Base-by-base conservation (phyloP, 2,329 filamentous ascomycete genomes). In the Penicillium nordicum region DNA sequence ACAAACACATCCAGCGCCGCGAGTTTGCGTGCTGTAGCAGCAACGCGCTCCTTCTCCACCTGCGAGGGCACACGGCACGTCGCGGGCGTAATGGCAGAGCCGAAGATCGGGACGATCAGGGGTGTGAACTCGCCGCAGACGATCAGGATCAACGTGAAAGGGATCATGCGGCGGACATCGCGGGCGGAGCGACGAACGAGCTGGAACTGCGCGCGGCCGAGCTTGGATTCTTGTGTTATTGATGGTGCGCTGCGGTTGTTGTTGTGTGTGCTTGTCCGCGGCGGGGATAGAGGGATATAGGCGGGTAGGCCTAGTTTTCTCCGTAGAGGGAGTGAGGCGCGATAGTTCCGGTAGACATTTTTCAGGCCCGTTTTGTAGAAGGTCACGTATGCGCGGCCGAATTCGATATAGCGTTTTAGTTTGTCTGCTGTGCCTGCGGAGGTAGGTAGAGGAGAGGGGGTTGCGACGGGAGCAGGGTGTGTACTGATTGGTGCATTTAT, bases 291-390 rank as follows among this genome's bases (percentile, higher is more conserved):
- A 11, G 70, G 71, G 70, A 79, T 34, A 59, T 75, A 69, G 47
- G 51, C 57, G 21, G 67, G 57, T 44, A 75, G 42, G 47, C 70
- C 62, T 44, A 72, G 56, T 62, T 67, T 32, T 64, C 71, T 55
- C 45, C 72, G 58, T 47, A 72, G 53, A 59, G 70, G 60, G 51
- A 75, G 27, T 32, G 73, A 64, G 53, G 67, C 65, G 69, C 73
- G 63, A 62, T 80, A 79, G 62, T 96, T 96, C 57, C 79, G 76
- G 71, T 85, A 86, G 50, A 96, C 86, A 65, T 88, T 85, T 69
- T 86, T 86, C 32, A 96, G 75, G 18, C 92, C 93, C 1, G 84
- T 82, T 76, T 94, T 96, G 84, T 97, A 97, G 82, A 97, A 97
- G 36, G 75, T 74, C 10, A 88, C 73, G 74, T 96, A 96, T 50